phyloP scores from a whole-genome alignment of 257 asterid genomes.

The Ligustrum vulgare region DNA sequence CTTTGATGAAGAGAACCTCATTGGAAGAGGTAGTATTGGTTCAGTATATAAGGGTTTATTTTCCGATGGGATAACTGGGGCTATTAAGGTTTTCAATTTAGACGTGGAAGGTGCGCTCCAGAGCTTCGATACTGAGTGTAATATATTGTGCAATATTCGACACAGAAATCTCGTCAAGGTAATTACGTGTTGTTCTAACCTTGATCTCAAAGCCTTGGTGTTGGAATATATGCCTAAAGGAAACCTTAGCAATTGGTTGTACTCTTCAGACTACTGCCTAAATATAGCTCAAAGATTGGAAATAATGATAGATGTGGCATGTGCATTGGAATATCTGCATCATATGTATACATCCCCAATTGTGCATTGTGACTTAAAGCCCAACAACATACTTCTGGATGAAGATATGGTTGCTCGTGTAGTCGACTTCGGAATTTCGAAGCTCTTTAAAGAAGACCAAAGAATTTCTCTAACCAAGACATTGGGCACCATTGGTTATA shows the following conservation, averaged over 20 bases:
- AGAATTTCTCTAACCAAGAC: neutral
- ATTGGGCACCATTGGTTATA: neutral
- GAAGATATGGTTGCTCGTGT: constrained; percentile 3
- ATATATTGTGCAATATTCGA: neutral
- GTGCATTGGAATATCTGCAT: neutral
- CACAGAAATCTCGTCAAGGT: constrained; percentile 10
- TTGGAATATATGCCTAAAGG: constrained; percentile 11
- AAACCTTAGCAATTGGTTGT: constrained; percentile 1
- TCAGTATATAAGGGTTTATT: constrained; percentile 9
- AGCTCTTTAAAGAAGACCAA: neutral
- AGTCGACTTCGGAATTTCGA: neutral
- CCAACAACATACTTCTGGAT: constrained; percentile 1
- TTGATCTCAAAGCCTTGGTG: constrained; percentile 6
- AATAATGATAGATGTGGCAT: constrained; percentile 6
- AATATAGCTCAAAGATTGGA: constrained; percentile 6
- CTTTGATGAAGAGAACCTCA: neutral
- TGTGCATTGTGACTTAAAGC: constrained; percentile 6
- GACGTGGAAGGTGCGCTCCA: neutral
- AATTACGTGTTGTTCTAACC: neutral
- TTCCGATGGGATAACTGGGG: neutral
- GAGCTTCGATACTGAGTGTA: constrained; percentile 10
- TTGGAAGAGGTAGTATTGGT: constrained; percentile 17
- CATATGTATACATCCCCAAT: neutral
- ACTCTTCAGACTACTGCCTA: neutral
- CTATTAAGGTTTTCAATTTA: constrained; percentile 15